Evolutionary conservation across 2,329 filamentous ascomycete species (phyloP).

Genomic region (Tolypocladium album): DNA sequence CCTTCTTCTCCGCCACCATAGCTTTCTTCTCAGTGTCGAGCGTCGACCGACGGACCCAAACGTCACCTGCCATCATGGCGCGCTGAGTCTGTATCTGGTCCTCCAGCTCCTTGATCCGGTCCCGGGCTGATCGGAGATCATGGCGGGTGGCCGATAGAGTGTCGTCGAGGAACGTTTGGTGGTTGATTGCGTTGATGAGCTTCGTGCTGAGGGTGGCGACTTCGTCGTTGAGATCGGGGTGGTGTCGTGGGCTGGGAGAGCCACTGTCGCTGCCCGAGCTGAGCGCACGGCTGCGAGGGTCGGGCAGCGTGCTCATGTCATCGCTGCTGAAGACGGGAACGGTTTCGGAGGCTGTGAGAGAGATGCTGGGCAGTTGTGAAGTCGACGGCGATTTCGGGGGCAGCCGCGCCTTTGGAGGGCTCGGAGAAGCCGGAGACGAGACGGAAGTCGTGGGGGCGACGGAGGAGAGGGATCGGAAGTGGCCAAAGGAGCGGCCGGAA

Average conservation of each 20-base stretch:
- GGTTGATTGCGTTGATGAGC: constrained; percentile 93
- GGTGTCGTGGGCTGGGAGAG: constrained; percentile 25
- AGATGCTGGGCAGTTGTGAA: constrained; percentile 27
- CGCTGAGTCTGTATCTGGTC: constrained; percentile 53
- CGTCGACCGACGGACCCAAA: constrained; percentile 64
- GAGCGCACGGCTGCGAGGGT: constrained; percentile 45
- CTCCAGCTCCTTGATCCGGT: constrained; percentile 60
- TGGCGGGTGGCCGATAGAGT: constrained; percentile 71
- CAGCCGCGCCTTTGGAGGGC: constrained; percentile 19
- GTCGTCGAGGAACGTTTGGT: constrained; percentile 87
- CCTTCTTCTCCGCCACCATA: constrained; percentile 48
- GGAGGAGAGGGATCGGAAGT: constrained; percentile 43
- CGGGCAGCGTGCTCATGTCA: constrained; percentile 59
- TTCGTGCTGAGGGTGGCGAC: constrained; percentile 89
- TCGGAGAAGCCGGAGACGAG: constrained; percentile 19
- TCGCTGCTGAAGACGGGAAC: constrained; percentile 37
- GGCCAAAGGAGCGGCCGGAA: constrained; percentile 28
- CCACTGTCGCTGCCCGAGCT: constrained; percentile 30
- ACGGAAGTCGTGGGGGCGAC: constrained; percentile 30
- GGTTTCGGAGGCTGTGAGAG: constrained; percentile 24
- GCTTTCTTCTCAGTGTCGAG: constrained; percentile 62
- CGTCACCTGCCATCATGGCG: constrained; percentile 60
- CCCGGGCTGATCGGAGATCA: constrained; percentile 65
- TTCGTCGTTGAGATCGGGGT: constrained; percentile 55
- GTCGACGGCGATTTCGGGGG: constrained; percentile 25